phyloP scores from a whole-genome alignment of 192 early-diverging fungal species.

The Anaeromyces robustus region DNA sequence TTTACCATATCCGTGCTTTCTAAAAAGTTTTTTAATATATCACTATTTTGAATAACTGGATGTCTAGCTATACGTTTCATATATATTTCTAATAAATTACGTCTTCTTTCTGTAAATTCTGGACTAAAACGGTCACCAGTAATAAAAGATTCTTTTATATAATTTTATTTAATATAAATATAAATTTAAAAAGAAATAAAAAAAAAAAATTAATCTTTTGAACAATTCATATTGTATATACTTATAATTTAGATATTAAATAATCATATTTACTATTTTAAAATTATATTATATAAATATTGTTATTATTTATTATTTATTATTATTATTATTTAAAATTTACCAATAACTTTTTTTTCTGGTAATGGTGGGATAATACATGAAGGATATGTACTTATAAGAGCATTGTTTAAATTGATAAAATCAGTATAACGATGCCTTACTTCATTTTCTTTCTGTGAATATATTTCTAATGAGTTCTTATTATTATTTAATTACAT shows the following conservation, averaged over 20 bases:
- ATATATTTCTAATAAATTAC: slow-evolving; percentile 64
- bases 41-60: slow-evolving; percentile 56
- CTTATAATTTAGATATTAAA: too few species aligned
- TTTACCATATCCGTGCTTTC: slow-evolving; percentile 45
- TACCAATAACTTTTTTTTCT: slow-evolving; percentile 77
- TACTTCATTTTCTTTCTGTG: slow-evolving; percentile 35
- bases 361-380: slow-evolving; percentile 81
- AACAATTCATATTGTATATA: too few species aligned
- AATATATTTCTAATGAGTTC: slow-evolving; percentile 43
- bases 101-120: slow-evolving; percentile 78
- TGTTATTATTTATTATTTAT: background rate
- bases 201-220: too few species aligned
- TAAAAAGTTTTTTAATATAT: slow-evolving; percentile 61
- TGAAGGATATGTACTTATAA: slow-evolving; percentile 57
- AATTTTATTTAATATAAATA: background rate
- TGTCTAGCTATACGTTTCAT: slow-evolving; percentile 65
- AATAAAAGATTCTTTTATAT: slow-evolving; percentile 35
- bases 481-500: too few species aligned
- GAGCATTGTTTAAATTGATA: slow-evolving; percentile 64
- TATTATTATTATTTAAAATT: background rate
- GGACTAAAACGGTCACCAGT: slow-evolving; percentile 86
- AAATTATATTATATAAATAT: background rate
- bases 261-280: too few species aligned
- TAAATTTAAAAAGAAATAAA: too few species aligned
- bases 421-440: slow-evolving; percentile 92